phyloP scores from a whole-genome alignment of 129 eudicot species.

The Calendula officinalis region DNA sequence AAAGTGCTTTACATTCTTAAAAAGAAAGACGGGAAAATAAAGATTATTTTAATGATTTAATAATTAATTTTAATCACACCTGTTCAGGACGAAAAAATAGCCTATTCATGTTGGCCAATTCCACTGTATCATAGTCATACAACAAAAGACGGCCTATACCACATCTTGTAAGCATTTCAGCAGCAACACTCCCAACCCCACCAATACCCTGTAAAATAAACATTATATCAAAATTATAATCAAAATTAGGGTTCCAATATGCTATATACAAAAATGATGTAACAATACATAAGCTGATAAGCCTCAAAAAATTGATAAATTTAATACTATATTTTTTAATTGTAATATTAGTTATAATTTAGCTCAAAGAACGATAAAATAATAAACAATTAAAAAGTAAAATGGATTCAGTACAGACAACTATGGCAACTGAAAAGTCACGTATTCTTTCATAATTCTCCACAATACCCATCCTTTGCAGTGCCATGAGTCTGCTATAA shows the following conservation, averaged over 20 bases:
- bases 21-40: neutral
- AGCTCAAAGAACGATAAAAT: neutral
- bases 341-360: slow-evolving; percentile 1
- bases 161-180: slow-evolving; percentile 99
- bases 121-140: slow-evolving; percentile 98
- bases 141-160: slow-evolving; percentile 95
- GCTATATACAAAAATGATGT: neutral
- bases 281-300: slow-evolving; percentile 12
- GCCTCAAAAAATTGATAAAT: neutral
- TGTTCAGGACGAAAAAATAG: slow-evolving; percentile 97
- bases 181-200: slow-evolving; percentile 99
- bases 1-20: neutral
- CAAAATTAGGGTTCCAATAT: neutral
- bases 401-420: slow-evolving; percentile 67
- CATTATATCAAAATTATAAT: neutral
- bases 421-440: slow-evolving; percentile 91
- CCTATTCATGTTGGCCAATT: slow-evolving; percentile 99
- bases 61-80: slow-evolving; percentile 35
- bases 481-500: slow-evolving; percentile 97
- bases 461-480: slow-evolving; percentile 98
- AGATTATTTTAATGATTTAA: neutral
- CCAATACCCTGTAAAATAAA: slow-evolving; percentile 75
- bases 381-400: slow-evolving; percentile 8
- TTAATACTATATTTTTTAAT: neutral
- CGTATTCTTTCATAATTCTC: slow-evolving; percentile 92